Conservation (phyloP, 257 asterid genomes). For the Nicotiana undulata region DNA sequence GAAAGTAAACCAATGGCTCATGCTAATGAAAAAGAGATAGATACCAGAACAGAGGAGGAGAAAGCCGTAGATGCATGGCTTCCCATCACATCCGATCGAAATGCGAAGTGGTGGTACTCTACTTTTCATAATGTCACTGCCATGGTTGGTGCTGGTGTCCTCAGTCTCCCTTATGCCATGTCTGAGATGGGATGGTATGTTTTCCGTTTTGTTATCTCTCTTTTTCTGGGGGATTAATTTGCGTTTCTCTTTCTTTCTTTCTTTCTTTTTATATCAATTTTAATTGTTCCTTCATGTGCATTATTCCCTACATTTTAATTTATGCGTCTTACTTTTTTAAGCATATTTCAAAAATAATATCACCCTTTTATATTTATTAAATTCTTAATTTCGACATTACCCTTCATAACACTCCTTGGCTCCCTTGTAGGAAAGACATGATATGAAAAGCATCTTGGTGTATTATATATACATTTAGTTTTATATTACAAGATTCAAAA, state of each 20-base stretch:
- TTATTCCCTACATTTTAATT: not conserved
- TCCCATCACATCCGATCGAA: slow-evolving; percentile 48
- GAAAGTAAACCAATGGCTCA: not conserved
- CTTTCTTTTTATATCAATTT: not conserved
- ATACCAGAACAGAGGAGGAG: slow-evolving; percentile 21
- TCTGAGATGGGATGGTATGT: slow-evolving; percentile 59
- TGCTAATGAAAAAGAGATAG: not conserved
- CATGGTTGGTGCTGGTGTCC: slow-evolving; percentile 14
- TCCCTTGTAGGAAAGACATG: not conserved
- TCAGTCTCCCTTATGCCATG: slow-evolving; percentile 35
- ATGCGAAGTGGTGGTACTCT: slow-evolving; percentile 70
- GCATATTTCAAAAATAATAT: not conserved
- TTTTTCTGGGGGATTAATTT: not conserved
- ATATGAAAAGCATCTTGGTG: no score
- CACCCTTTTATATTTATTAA: not conserved
- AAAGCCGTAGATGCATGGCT: slow-evolving; percentile 57
- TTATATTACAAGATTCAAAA: not conserved
- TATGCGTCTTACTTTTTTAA: not conserved
- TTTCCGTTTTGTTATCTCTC: no score
- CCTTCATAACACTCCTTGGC: not conserved
- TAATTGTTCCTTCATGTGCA: not conserved
- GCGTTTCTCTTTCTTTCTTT: not conserved
- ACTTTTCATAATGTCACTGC: slow-evolving; percentile 83
- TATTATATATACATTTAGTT: not conserved
- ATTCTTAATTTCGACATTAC: not conserved